Evolutionary conservation across 169 alveolate genomes (phyloP).

Genomic region (Plasmodium malariae): DNA sequence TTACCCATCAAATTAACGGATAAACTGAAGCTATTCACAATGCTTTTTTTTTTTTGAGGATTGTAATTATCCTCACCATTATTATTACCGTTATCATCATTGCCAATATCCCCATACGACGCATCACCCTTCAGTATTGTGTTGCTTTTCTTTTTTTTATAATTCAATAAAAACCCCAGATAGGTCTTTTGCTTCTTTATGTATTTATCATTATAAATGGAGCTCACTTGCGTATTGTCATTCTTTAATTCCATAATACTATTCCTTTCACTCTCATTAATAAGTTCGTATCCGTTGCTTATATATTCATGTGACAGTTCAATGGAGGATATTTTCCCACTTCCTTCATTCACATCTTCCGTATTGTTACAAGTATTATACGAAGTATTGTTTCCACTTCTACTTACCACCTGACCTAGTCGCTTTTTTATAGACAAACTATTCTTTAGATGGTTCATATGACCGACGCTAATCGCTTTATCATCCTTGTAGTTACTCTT

Average conservation of each 20-base stretch:
- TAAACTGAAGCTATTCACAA: constrained; percentile 8
- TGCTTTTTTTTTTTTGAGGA: neutral
- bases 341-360: neutral
- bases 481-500: no score
- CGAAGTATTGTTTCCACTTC: neutral
- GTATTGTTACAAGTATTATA: neutral
- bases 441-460: no score
- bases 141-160: neutral
- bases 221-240: neutral
- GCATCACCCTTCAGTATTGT: neutral
- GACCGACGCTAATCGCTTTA: no score
- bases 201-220: neutral
- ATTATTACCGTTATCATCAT: neutral
- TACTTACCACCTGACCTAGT: neutral
- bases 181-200: constrained; percentile 25
- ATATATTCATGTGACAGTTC: neutral
- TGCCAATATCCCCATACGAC: neutral
- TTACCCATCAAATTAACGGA: constrained; percentile 15
- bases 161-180: constrained; percentile 36
- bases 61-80: neutral
- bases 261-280: constrained; percentile 1
- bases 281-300: neutral
- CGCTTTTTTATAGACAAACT: neutral
- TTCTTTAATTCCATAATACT: no score
- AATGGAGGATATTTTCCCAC: neutral